Evolutionary conservation across 2,329 filamentous ascomycete genomes (phyloP).

Genomic region (Colletotrichum incanum): DNA sequence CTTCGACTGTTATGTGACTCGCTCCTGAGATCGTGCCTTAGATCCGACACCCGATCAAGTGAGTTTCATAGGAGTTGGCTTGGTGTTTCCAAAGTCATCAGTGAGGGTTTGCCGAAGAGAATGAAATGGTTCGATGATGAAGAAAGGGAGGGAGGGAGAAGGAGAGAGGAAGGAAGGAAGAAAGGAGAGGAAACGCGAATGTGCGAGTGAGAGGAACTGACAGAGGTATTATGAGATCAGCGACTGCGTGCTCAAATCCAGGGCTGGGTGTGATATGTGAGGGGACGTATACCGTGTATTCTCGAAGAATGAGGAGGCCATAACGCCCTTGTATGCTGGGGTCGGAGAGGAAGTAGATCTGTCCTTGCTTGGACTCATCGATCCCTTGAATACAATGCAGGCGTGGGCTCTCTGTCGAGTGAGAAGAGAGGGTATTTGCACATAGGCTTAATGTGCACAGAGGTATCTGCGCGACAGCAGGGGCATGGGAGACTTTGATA

Average conservation of each 20-base stretch:
- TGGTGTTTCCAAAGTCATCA: background rate
- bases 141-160: conserved; percentile 9
- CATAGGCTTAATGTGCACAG: conserved; percentile 12
- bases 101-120: background rate
- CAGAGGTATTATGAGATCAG: conserved; percentile 40
- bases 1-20: conserved; percentile 5
- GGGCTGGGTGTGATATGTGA: conserved; percentile 32
- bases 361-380: background rate
- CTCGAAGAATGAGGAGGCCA: background rate
- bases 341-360: background rate
- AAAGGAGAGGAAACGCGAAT: conserved; percentile 18
- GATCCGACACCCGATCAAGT: conserved; percentile 24
- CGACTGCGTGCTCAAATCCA: conserved; percentile 24
- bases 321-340: background rate
- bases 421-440: background rate
- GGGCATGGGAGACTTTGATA: conserved; percentile 28
- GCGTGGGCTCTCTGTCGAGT: background rate
- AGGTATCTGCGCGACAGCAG: conserved; percentile 35
- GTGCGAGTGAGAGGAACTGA: conserved; percentile 29
- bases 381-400: background rate
- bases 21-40: conserved; percentile 7
- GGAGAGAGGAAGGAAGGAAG: conserved; percentile 12
- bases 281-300: conserved; percentile 20
- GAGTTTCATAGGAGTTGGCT: background rate
- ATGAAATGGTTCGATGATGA: conserved; percentile 7